Evolutionary conservation across 2,329 filamentous ascomycete genomes (phyloP), one percentile per base, ranked within the genome.

Genomic region (Dactylonectria estremocensis): DNA sequence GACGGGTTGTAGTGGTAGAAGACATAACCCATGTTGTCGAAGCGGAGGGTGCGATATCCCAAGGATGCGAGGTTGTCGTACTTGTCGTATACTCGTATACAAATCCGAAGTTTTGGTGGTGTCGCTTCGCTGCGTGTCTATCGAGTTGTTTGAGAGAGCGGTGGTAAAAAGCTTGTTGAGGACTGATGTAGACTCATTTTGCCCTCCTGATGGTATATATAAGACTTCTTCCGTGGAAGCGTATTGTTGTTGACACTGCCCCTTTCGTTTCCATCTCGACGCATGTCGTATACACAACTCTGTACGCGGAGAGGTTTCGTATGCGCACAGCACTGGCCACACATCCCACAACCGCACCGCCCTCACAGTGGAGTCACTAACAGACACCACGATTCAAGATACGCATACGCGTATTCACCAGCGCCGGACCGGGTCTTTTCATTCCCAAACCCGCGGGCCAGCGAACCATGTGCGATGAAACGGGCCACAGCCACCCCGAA

Each of bases 1-100:
- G 81, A 85, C 0, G 86, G 86, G 33, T 83, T 76, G 71, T 88
- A 88, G 50, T 84, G 83, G 75, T 88, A 88, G 18, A 78, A 76
- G 14, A 73, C 65, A 43, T 64, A 76, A 2, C 66, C 68, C 72
- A 76, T 76, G 24, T 0, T 71, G 61, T 45, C 35, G 24, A n/a
- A 35, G 16, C 8, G 28, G n/a, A 16, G 2, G 2, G 9, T 50
- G 16, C 55, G 33, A 18, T 13, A 31, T 37, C 11, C 9, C 14
- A 8, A 60, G 14, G 68, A 33, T 63, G 5, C 11, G n/a, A 35
- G 46, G 16, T 43, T 13, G 24, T 40, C 3, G 40, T 57, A 20
- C 7, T 46, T 37, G 40, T 14, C 24, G 24, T 28, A 28, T 28
- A 2, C 24, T 28, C 24, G 24, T 56, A 33, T 63, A 5, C 22